A percentile compares a stretch with the other conserved stretches of the same genome.
phyloP scores from a whole-genome alignment of 2,329 filamentous ascomycete genomes.

The Trichophyton equinum region DNA sequence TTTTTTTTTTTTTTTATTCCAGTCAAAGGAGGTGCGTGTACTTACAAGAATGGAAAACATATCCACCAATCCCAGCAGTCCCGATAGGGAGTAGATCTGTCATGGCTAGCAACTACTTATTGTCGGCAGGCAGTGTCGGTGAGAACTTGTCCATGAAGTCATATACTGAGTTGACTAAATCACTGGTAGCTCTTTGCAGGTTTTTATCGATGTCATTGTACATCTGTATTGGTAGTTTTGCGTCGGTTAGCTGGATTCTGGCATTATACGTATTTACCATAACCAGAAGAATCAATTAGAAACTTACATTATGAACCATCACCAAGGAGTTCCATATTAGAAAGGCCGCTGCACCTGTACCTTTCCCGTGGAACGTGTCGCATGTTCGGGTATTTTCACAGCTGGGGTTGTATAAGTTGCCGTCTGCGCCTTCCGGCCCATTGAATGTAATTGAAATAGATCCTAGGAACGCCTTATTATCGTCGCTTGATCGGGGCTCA shows the following conservation, averaged over 20 bases:
- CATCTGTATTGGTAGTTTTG: not conserved
- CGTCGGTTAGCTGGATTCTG: not conserved
- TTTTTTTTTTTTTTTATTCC: not conserved
- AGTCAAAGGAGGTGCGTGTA: not conserved
- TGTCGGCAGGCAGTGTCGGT: constrained; percentile 10
- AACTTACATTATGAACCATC: not conserved
- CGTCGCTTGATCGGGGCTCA: not conserved
- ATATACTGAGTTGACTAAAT: not conserved
- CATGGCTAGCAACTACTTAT: constrained; percentile 9
- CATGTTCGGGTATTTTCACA: too few species aligned
- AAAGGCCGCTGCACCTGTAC: constrained; percentile 11
- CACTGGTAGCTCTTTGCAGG: not conserved
- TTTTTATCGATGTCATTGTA: not conserved
- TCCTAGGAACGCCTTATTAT: not conserved
- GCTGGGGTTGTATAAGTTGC: not conserved
- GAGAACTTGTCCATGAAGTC: constrained; percentile 10
- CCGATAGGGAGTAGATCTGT: constrained; percentile 11
- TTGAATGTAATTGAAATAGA: not conserved
- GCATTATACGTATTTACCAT: not conserved
- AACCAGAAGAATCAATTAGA: not conserved
- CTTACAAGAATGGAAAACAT: constrained; percentile 8
- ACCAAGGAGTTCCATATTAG: constrained; percentile 12
- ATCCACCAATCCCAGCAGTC: constrained; percentile 6
- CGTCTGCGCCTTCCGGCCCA: not conserved
- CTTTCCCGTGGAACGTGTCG: not conserved